Evolutionary conservation across 1,284 basidiomycete genomes (phyloP).

Genomic region (Anthracocystis walkeri): DNA sequence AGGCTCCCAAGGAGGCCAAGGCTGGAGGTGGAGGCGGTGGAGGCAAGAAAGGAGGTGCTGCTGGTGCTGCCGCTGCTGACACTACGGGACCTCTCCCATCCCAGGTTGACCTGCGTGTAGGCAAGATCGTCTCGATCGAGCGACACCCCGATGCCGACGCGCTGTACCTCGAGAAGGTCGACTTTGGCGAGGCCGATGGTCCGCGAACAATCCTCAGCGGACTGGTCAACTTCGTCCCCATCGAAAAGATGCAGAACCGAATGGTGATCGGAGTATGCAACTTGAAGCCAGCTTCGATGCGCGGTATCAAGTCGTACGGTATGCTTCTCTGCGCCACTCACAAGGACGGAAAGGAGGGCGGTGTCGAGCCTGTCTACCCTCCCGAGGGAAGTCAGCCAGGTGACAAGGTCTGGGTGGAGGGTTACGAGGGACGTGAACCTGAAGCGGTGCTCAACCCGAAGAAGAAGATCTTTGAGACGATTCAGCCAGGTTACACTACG

Average conservation of each 20-base stretch:
- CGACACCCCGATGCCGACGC: slow-evolving; percentile 68
- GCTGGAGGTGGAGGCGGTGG: slow-evolving; percentile 48
- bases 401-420: slow-evolving; percentile 67
- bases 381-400: slow-evolving; percentile 63
- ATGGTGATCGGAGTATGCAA: slow-evolving; percentile 68
- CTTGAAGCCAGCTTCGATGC: slow-evolving; percentile 67
- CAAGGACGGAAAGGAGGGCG: slow-evolving; percentile 66
- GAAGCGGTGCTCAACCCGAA: slow-evolving; percentile 68
- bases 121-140: slow-evolving; percentile 66
- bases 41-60: slow-evolving; percentile 53
- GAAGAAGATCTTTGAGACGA: slow-evolving; percentile 70
- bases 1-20: slow-evolving; percentile 62
- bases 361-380: slow-evolving; percentile 66
- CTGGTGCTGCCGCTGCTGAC: slow-evolving; percentile 49
- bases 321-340: slow-evolving; percentile 67
- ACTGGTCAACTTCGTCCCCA: slow-evolving; percentile 67
- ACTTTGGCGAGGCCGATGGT: slow-evolving; percentile 68
- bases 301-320: slow-evolving; percentile 69
- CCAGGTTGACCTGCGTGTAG: slow-evolving; percentile 67
- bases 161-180: slow-evolving; percentile 68
- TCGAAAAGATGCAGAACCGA: slow-evolving; percentile 68
- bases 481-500: slow-evolving; percentile 66
- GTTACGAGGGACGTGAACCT: slow-evolving; percentile 65
- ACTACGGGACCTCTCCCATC: slow-evolving; percentile 59
- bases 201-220: slow-evolving; percentile 67